Conservation (phyloP, 169 alveolate species). For the Babesia sp. region DNA sequence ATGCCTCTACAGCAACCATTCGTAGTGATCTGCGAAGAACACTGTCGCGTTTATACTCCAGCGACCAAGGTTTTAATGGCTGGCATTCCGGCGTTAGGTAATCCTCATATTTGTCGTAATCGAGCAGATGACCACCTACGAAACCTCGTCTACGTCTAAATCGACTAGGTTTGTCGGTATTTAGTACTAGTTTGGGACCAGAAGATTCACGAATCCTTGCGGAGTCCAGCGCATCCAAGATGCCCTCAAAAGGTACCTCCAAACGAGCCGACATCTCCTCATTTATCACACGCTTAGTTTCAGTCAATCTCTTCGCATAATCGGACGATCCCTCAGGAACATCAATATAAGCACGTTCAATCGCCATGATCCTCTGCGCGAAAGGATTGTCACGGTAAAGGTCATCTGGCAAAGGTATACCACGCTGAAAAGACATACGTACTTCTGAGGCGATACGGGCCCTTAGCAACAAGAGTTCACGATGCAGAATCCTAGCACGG, state of each 20-base stretch:
- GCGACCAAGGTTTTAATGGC: conserved; percentile 10
- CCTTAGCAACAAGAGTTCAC: not conserved
- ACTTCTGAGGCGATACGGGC: not conserved
- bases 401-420: not conserved
- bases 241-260: not conserved
- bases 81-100: not conserved
- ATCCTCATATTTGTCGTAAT: not conserved
- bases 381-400: not conserved
- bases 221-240: conserved; percentile 5
- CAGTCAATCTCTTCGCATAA: not conserved
- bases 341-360: conserved; percentile 1
- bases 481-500: conserved; percentile 16
- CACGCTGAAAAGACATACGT: not conserved
- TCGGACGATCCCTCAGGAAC: not conserved
- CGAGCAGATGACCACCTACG: not conserved
- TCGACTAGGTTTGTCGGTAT: not conserved
- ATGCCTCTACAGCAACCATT: conserved; percentile 50
- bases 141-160: not conserved
- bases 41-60: conserved; percentile 8
- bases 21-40: conserved; percentile 16
- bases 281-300: not conserved
- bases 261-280: conserved; percentile 17
- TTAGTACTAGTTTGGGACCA: not conserved
- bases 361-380: not conserved
- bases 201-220: not conserved